Base-by-base conservation (phyloP, 2,329 filamentous ascomycete species). In the Fusarium sp. region DNA sequence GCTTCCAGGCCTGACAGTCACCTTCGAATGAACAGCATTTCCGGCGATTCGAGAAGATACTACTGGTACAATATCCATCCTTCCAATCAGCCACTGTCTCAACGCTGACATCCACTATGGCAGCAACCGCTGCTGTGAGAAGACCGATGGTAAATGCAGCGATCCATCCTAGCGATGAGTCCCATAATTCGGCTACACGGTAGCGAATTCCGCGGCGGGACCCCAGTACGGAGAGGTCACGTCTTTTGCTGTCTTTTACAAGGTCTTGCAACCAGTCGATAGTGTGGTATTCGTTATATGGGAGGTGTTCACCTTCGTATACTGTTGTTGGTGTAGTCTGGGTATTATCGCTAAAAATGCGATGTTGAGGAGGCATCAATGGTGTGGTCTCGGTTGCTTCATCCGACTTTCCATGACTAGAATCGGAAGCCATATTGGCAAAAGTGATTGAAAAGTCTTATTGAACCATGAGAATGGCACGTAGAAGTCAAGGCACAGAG, bases 211-310 rank as follows among this genome's bases (percentile, higher is more conserved):
- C 31, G 3, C 24, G 48, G 5, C 46, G 65, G 0, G 33, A 11
- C 7, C 26, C 3, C 3, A 38, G 8, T 15, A 1, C 17, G 4
- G 24, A 39, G 8, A 6, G 22, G 1, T 49, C 24, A 5, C n/a
- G 18, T 2, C 17, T 39, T 8, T 42, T 31, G 14, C 38, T 39
- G 17, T 63, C 50, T 10, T 63, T 51, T 2, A 88, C 85, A 58
- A 90, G 75, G 69, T 88, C 86, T 74, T 88, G 87, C 11, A 90
- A 79, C 87, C 87, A 90, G 75, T 90, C 87, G 59, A 89, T 89
- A 2, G 87, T 88, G 9, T 84, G 86, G 68, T 90, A 90, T 66
- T 89, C 85, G 71, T 88, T 88, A 72, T 90, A 90, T 1, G 52
- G 53, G 17, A 66, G 50, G n/a, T n/a, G 24, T 7, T 22, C 20